A percentile compares a stretch with the other conserved stretches of the same genome.
Evolutionary conservation across 192 early-diverging fungal genomes (phyloP).

Genomic region (Coemansia sp.): DNA sequence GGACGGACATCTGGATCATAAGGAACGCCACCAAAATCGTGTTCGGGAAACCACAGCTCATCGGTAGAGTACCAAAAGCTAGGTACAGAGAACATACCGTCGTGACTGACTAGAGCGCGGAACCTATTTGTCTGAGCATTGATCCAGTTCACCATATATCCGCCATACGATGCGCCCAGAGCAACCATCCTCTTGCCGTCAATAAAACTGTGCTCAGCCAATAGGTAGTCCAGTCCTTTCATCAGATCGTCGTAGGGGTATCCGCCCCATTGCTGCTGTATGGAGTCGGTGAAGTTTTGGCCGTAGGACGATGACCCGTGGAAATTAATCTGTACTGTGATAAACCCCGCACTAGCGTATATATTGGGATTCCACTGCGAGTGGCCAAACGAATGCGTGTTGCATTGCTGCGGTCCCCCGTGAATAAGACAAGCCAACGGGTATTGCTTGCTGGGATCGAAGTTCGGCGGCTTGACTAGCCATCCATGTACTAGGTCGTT

Average conservation of each 20-base stretch:
- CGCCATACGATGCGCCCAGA: conserved; percentile 80
- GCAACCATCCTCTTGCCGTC: conserved; percentile 63
- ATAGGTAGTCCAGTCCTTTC: conserved; percentile 67
- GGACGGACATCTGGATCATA: conserved; percentile 59
- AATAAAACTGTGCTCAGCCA: conserved; percentile 60
- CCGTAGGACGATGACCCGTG: conserved; percentile 84
- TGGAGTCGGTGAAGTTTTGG: conserved; percentile 73
- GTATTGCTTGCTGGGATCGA: conserved; percentile 63
- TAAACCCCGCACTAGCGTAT: conserved; percentile 75
- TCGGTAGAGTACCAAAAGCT: conserved; percentile 69
- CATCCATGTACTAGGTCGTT: conserved; percentile 60
- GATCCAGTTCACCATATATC: conserved; percentile 86
- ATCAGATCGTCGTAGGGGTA: conserved; percentile 77
- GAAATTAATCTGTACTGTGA: conserved; percentile 73
- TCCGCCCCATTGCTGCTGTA: conserved; percentile 76
- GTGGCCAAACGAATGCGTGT: conserved; percentile 61
- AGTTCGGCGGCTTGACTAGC: conserved; percentile 66
- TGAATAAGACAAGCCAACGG: conserved; percentile 82
- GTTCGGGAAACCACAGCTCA: conserved; percentile 79
- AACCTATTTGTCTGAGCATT: conserved; percentile 76
- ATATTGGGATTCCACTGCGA: conserved; percentile 76
- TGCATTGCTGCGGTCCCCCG: conserved; percentile 80
- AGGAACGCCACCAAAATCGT: conserved; percentile 75
- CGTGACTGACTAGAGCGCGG: conserved; percentile 70
- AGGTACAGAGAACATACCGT: conserved; percentile 70